Conservation (phyloP, 2,329 filamentous ascomycete species). For the Stemphylium beticola region DNA sequence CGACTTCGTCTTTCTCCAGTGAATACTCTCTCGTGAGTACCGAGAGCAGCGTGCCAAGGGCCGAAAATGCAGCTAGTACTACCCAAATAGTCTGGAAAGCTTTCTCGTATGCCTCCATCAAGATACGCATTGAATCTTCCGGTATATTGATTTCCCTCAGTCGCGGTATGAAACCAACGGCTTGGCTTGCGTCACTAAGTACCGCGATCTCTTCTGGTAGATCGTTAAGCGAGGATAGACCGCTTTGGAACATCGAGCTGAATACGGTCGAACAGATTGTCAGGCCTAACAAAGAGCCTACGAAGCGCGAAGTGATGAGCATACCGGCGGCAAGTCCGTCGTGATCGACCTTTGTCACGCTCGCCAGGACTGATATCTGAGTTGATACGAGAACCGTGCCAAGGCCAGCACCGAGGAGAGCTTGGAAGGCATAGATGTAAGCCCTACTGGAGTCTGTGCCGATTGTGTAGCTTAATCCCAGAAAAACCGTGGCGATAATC, state of each 20-base stretch:
- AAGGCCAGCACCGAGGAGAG: conserved; percentile 17
- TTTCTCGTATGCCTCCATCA: background rate
- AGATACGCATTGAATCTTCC: too few species aligned
- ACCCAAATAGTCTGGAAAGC: background rate
- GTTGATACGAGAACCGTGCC: conserved; percentile 12
- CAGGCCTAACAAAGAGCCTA: conserved; percentile 49
- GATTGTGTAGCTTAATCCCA: conserved; percentile 58
- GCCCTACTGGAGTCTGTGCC: background rate
- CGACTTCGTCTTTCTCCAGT: conserved; percentile 1
- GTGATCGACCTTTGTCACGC: conserved; percentile 48
- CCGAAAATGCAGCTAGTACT: background rate
- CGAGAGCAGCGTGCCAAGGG: background rate
- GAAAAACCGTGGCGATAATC: conserved; percentile 61
- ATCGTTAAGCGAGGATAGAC: background rate
- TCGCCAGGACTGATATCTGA: conserved; percentile 40
- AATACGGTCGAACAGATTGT: conserved; percentile 46
- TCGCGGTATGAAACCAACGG: conserved; percentile 15
- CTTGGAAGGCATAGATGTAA: conserved; percentile 3
- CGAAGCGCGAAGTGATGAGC: conserved; percentile 44
- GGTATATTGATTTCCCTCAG: background rate
- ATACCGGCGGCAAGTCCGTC: conserved; percentile 45
- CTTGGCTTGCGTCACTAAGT: conserved; percentile 3
- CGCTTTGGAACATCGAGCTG: conserved; percentile 11
- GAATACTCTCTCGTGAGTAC: background rate
- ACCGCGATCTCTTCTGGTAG: conserved; percentile 6